phyloP scores from a whole-genome alignment of 2,329 filamentous ascomycete species.

The Rutstroemia sp. region DNA sequence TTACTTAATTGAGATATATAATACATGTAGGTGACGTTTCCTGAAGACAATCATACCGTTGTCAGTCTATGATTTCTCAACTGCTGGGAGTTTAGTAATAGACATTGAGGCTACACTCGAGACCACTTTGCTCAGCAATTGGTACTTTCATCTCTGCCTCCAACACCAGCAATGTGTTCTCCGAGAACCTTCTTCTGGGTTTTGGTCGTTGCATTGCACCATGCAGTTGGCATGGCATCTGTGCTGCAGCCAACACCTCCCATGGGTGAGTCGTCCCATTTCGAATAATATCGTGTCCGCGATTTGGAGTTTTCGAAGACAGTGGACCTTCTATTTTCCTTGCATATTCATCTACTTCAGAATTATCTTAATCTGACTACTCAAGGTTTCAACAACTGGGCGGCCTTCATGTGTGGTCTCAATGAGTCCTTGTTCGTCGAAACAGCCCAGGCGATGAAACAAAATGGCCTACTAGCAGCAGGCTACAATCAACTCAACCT shows the following conservation, averaged over 20 bases:
- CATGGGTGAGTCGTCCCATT: slow-evolving; percentile 31
- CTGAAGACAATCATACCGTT: no score
- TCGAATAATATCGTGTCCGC: neutral
- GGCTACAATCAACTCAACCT: slow-evolving; percentile 52
- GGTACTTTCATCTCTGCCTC: no score
- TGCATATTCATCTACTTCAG: no score
- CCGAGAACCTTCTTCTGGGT: neutral
- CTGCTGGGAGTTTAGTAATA: no score
- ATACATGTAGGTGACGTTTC: no score
- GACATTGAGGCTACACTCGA: no score
- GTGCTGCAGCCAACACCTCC: slow-evolving; percentile 34
- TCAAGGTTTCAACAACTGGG: slow-evolving; percentile 41
- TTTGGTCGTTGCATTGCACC: neutral
- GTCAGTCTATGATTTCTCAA: no score
- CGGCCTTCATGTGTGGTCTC: slow-evolving; percentile 39
- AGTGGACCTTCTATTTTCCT: no score
- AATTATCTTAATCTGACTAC: neutral
- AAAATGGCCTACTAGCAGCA: slow-evolving; percentile 40
- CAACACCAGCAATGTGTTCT: neutral
- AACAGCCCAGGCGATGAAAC: slow-evolving; percentile 41
- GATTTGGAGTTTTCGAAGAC: neutral
- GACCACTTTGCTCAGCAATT: no score
- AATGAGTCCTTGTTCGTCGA: slow-evolving; percentile 41
- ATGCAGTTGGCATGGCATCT: slow-evolving; percentile 3
- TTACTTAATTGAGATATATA: neutral